phyloP scores from a whole-genome alignment of 331 rosid species.

The Rhamnella rubrinervis region DNA sequence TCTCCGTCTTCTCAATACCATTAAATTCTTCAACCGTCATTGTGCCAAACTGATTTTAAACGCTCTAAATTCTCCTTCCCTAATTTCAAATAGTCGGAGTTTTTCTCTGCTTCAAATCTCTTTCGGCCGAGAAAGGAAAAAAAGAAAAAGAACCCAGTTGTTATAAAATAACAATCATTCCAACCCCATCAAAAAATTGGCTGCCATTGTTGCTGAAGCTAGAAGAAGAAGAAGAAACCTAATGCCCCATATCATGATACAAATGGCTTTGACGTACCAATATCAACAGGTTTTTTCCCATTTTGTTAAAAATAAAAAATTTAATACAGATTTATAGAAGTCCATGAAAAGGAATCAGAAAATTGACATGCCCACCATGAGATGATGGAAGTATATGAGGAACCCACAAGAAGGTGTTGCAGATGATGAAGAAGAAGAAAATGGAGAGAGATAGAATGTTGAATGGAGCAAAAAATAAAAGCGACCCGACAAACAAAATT shows the following conservation, averaged over 20 bases:
- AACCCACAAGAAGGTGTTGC: slow-evolving; percentile 1
- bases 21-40: slow-evolving; percentile 44
- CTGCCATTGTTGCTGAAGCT: slow-evolving; percentile 27
- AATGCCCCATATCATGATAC: slow-evolving; percentile 19
- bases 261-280: slow-evolving; percentile 14
- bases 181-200: slow-evolving; percentile 36
- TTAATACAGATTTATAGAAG: too few species aligned
- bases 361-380: too few species aligned
- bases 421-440: background rate
- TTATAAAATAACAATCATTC: slow-evolving; percentile 16
- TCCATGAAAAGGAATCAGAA: too few species aligned
- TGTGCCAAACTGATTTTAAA: slow-evolving; percentile 4
- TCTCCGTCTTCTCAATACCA: background rate
- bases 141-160: slow-evolving; percentile 1
- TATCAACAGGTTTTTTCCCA: too few species aligned
- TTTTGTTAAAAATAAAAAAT: too few species aligned
- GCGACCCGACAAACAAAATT: slow-evolving; percentile 35
- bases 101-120: too few species aligned
- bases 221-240: background rate
- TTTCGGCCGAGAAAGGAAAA: too few species aligned
- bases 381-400: background rate
- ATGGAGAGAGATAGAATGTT: slow-evolving; percentile 6
- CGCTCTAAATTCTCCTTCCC: slow-evolving; percentile 20
- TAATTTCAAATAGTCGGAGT: slow-evolving; percentile 2
- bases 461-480: slow-evolving; percentile 30